These are phyloP conservation scores for Chloropicon primus DNA, from an alignment of 139 green algal species.

Conservation along the genomic window DNA sequence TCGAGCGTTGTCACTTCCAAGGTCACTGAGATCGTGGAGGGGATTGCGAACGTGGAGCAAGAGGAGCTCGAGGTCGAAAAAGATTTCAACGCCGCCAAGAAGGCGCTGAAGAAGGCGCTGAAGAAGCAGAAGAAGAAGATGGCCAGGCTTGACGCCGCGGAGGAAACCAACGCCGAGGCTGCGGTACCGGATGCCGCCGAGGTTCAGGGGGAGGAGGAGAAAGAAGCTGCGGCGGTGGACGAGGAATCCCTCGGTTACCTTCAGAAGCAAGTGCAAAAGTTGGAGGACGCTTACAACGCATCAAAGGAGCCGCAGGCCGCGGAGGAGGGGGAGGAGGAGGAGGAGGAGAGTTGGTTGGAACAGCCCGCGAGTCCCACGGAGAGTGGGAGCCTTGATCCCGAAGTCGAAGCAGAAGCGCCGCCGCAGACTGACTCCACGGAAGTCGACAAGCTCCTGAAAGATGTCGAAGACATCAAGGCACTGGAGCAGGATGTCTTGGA, in stretches of 20 bases:
- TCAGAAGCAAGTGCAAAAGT: neutral
- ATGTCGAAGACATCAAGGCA: neutral
- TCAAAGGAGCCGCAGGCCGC: conserved; percentile 11
- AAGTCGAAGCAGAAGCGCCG: neutral
- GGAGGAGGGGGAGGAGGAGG: conserved; percentile 5
- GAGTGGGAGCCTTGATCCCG: neutral
- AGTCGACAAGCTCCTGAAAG: neutral
- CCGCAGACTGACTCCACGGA: neutral
- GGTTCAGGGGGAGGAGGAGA: neutral
- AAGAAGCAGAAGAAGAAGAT: conserved; percentile 7
- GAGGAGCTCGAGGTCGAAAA: conserved; percentile 25
- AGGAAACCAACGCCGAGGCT: conserved; percentile 4
- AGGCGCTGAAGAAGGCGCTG: conserved; percentile 1
- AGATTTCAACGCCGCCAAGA: conserved; percentile 7
- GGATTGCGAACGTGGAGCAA: neutral
- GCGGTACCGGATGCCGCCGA: neutral
- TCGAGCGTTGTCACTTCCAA: neutral
- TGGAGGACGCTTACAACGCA: neutral
- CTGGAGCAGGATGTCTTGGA: neutral
- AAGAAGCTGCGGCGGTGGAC: neutral
- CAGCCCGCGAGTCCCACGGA: conserved; percentile 28
- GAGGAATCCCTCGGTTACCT: neutral
- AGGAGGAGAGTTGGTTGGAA: conserved; percentile 20
- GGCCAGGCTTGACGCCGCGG: neutral
- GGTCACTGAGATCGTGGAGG: conserved; percentile 25